Conservation (phyloP, 1,284 basidiomycete species). For the Ceratobasidium sp. region DNA sequence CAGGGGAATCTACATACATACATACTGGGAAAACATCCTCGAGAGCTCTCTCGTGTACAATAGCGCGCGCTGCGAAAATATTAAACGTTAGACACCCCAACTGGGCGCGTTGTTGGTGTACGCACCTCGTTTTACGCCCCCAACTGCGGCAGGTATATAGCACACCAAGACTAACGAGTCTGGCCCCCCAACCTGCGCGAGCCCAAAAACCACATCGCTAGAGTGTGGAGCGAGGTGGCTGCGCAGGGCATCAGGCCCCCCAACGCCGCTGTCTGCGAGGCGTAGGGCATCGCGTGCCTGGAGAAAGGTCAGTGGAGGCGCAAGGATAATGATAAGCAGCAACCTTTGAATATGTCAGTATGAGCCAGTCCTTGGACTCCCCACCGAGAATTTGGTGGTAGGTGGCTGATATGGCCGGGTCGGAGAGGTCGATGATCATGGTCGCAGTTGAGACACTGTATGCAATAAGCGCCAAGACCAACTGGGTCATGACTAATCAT, state of each 20-base stretch:
- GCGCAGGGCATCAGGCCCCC: slow-evolving; percentile 21
- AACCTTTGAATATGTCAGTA: slow-evolving; percentile 34
- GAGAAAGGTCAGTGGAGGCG: not conserved
- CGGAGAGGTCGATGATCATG: slow-evolving; percentile 36
- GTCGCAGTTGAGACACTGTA: slow-evolving; percentile 15
- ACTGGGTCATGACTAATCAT: not conserved
- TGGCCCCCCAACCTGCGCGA: not conserved
- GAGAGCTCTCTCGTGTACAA: slow-evolving; percentile 30
- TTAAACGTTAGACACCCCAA: not conserved
- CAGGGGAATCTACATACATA: not conserved
- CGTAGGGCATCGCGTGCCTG: slow-evolving; percentile 43
- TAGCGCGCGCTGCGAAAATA: slow-evolving; percentile 23
- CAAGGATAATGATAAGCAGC: not conserved
- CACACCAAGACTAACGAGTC: slow-evolving; percentile 1
- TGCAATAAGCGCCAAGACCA: slow-evolving; percentile 17
- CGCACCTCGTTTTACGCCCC: slow-evolving; percentile 40
- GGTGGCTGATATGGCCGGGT: slow-evolving; percentile 16
- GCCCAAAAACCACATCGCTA: slow-evolving; percentile 14
- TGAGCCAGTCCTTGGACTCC: slow-evolving; percentile 27
- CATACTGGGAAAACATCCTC: slow-evolving; percentile 35
- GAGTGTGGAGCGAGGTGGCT: not conserved
- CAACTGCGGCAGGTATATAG: slow-evolving; percentile 11
- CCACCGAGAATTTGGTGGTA: not conserved
- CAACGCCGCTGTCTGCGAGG: slow-evolving; percentile 30
- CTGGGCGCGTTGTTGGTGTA: not conserved